Evolutionary conservation across 2,329 filamentous ascomycete species (phyloP).

Genomic region (Xylaria arbuscula): DNA sequence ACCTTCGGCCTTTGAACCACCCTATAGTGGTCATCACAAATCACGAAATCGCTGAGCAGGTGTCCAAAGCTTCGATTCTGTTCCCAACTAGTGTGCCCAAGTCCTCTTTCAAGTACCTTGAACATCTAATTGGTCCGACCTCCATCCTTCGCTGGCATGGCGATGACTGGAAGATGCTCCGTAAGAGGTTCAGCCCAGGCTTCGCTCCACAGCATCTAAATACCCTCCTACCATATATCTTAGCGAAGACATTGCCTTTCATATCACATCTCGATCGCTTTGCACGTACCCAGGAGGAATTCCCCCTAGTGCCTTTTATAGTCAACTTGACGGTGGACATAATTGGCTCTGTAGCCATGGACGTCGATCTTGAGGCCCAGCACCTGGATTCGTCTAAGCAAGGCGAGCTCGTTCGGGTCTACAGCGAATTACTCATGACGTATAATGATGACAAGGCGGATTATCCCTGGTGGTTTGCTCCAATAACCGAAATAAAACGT

Average conservation of each 20-base stretch:
- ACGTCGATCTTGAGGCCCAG: constrained; percentile 51
- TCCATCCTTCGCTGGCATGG: constrained; percentile 43
- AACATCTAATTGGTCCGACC: constrained; percentile 40
- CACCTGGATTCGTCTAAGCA: constrained; percentile 39
- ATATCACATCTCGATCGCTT: constrained; percentile 48
- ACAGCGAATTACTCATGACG: constrained; percentile 40
- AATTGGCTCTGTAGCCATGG: constrained; percentile 52
- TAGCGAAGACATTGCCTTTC: constrained; percentile 52
- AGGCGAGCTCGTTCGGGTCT: constrained; percentile 47
- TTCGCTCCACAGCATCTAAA: constrained; percentile 56
- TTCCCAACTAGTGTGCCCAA: constrained; percentile 32
- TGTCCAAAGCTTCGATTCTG: constrained; percentile 18
- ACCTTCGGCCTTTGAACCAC: constrained; percentile 51
- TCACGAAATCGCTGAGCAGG: constrained; percentile 52
- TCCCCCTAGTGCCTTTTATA: constrained; percentile 43
- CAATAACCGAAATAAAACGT: constrained; percentile 23
- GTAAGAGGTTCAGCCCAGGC: constrained; percentile 54
- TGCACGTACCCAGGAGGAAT: constrained; percentile 44
- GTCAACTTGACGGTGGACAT: constrained; percentile 55
- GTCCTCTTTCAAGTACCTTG: constrained; percentile 34
- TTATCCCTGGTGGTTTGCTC: constrained; percentile 36
- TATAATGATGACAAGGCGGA: constrained; percentile 39
- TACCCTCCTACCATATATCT: constrained; percentile 51
- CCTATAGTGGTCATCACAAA: constrained; percentile 50
- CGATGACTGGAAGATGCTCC: constrained; percentile 50